Percentiles rank a stretch among this genome's conserved stretches.
phyloP scores from a whole-genome alignment of 306 rosid genomes.

The Arachis stenosperma region DNA sequence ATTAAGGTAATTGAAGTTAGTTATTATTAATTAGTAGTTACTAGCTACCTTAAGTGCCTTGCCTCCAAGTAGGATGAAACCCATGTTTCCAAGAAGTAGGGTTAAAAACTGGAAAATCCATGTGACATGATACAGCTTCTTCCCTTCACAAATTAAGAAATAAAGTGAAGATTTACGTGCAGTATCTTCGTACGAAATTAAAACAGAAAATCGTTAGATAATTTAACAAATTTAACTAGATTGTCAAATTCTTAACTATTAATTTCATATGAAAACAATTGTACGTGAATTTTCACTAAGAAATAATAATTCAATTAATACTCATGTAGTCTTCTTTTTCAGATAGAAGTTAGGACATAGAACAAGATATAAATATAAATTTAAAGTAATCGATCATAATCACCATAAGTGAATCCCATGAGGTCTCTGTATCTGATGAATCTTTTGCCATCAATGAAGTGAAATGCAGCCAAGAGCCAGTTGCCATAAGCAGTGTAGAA shows the following conservation, averaged over 20 bases:
- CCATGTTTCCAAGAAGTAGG: constrained; percentile 64
- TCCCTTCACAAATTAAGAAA: constrained; percentile 38
- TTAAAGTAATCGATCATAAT: neutral
- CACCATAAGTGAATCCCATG: constrained; percentile 60
- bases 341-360: neutral
- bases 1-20: too few species aligned
- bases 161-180: too few species aligned
- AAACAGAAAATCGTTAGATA: too few species aligned
- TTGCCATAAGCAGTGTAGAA: constrained; percentile 63
- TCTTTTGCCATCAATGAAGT: constrained; percentile 57
- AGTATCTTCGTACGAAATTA: too few species aligned
- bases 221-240: too few species aligned
- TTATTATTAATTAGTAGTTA: too few species aligned
- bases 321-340: neutral
- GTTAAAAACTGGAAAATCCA: constrained; percentile 58
- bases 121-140: constrained; percentile 50
- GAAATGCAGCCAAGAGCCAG: constrained; percentile 69
- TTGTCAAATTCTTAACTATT: too few species aligned
- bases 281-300: too few species aligned
- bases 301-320: neutral
- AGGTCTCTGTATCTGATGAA: constrained; percentile 75
- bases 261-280: too few species aligned
- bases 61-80: constrained; percentile 65
- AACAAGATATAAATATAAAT: neutral
- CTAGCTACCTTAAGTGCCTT: constrained; percentile 57